Base-by-base conservation (phyloP, 2,329 filamentous ascomycete species). In the Metarhizium anisopliae region DNA sequence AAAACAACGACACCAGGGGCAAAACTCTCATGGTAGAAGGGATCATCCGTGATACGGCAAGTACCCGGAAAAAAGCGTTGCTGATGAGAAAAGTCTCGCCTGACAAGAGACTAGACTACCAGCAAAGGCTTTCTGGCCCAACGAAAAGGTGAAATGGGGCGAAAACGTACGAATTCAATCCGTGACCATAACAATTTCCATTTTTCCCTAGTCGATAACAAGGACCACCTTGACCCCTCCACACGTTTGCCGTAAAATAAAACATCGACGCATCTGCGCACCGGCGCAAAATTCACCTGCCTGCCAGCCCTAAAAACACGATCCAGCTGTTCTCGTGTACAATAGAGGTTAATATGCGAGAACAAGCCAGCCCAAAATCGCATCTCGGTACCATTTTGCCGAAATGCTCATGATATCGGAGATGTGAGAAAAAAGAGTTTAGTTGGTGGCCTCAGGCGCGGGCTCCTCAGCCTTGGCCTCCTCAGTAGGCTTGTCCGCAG, bases 391-490 rank as follows among this genome's bases (percentile, higher is more conserved):
- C 64, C 66, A 61, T 58, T 61, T 61, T 62, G 64, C 68, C 69
- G 66, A 72, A 66, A 70, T 64, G 68, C 65, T 63, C 63, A 65
- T 70, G 68, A 67, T 70, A 70, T 73, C 70, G 63, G 64, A 61
- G 60, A 64, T 61, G 63, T 55, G 50, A 56, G 47, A 54, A 25
- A 55, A 18, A 61, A 58, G 57, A 60, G 66, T 75, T 77, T 83
- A 83, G 63, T 80, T 82, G 62, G 80, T 70, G 60, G 80, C 77
- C 60, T 74, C 68, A 60, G 73, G 66, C 52, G 72, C 70, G 58
- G 72, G 64, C 68, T 74, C 72, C 61, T 73, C 72, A 53, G 72
- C 69, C 70, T 79, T 77, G 61, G 66, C 61, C 65, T 80, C 76
- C 63, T 72, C 70, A 54, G 67, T 65, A 56, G 70, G 64, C 68